Percentiles rank a stretch among this genome's conserved stretches.
These are phyloP conservation scores for Eremochloa ophiuroides DNA, from an alignment of 176 grass and related monocot genomes.

Conservation along the genomic window DNA sequence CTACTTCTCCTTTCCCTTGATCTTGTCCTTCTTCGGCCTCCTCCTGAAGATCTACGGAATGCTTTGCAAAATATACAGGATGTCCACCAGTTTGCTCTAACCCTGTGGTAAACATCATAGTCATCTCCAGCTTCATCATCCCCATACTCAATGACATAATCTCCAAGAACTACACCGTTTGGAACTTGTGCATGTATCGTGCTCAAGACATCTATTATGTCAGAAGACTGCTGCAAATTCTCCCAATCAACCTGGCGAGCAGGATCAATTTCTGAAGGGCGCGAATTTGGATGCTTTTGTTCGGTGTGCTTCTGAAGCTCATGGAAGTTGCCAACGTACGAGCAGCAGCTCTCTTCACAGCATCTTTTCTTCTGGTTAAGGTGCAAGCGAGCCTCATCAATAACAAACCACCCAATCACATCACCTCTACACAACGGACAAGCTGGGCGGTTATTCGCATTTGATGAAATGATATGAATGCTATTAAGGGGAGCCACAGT, in stretches of 20 bases:
- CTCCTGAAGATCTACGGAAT: constrained; percentile 58
- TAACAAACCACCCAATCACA: constrained; percentile 79
- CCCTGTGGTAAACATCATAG: constrained; percentile 67
- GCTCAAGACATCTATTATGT: constrained; percentile 90
- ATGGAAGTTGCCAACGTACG: constrained; percentile 70
- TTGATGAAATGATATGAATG: constrained; percentile 72
- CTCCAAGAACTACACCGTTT: constrained; percentile 72
- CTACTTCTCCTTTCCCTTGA: constrained; percentile 36
- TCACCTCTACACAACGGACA: constrained; percentile 89
- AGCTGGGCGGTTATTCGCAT: constrained; percentile 45
- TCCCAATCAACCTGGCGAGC: constrained; percentile 79
- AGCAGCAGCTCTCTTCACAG: constrained; percentile 75
- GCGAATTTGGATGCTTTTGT: constrained; percentile 76
- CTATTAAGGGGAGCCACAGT: constrained; percentile 46
- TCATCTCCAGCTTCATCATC: constrained; percentile 88
- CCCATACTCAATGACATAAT: constrained; percentile 93
- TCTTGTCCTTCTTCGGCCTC: constrained; percentile 38
- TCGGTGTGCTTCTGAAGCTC: constrained; percentile 88
- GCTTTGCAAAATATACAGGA: constrained; percentile 75
- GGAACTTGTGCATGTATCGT: constrained; percentile 88
- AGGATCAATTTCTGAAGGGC: constrained; percentile 83
- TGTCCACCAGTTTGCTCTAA: constrained; percentile 72
- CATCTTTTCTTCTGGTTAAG: constrained; percentile 88
- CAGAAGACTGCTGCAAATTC: constrained; percentile 89
- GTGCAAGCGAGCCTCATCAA: constrained; percentile 65